Evolutionary conservation across 352 stramenopile genomes (phyloP).

Genomic region (Sclerospora graminicola): DNA sequence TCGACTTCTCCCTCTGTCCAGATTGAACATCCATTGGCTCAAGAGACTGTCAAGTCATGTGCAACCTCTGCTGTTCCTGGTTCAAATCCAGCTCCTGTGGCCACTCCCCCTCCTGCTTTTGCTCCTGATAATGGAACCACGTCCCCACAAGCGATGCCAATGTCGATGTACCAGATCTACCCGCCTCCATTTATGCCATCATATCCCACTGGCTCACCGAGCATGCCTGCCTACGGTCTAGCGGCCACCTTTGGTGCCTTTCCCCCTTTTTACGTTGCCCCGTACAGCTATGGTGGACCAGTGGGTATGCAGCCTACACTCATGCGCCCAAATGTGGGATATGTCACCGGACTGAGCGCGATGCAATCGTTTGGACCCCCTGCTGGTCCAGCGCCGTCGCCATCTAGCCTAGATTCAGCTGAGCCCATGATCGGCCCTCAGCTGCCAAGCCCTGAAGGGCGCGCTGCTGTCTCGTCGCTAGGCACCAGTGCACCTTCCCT

Average conservation of each 20-base stretch:
- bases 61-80: background rate
- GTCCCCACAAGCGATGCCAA: conserved; percentile 10
- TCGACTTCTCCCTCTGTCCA: conserved; percentile 3
- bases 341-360: conserved; percentile 23
- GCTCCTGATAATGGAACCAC: conserved; percentile 2
- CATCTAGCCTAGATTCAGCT: conserved; percentile 12
- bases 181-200: conserved; percentile 25
- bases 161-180: conserved; percentile 19
- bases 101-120: conserved; percentile 2
- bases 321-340: conserved; percentile 26
- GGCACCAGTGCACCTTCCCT: conserved; percentile 11
- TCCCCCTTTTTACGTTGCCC: conserved; percentile 26
- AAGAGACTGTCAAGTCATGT: background rate
- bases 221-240: conserved; percentile 28
- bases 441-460: conserved; percentile 25
- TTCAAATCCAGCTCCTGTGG: conserved; percentile 4
- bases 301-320: conserved; percentile 16
- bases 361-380: conserved; percentile 22
- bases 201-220: conserved; percentile 19
- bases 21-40: background rate
- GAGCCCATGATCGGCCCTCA: conserved; percentile 41
- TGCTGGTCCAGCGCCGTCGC: conserved; percentile 10
- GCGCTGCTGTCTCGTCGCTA: conserved; percentile 11
- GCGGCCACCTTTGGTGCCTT: conserved; percentile 29
- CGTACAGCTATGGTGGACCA: conserved; percentile 31